Evolutionary conservation across 2,329 filamentous ascomycete genomes (phyloP).

Genomic region (Trichoderma hamatum): DNA sequence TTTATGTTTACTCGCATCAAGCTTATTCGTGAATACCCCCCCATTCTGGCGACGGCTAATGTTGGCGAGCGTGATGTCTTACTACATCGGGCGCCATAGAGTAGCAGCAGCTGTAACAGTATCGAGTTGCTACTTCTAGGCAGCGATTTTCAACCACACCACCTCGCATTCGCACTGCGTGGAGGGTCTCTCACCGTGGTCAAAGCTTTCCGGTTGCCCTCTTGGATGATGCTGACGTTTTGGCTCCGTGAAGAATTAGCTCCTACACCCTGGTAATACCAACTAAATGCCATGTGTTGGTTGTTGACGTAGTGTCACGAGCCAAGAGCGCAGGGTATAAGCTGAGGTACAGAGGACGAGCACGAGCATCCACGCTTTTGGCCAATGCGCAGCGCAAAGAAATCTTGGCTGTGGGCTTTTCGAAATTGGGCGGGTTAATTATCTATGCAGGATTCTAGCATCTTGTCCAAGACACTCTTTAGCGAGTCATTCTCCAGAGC

Average conservation of each 20-base stretch:
- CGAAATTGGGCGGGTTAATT: neutral
- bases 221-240: constrained; percentile 4
- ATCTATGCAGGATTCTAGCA: constrained; percentile 68
- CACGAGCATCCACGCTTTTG: neutral
- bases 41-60: neutral
- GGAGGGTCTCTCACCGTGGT: neutral
- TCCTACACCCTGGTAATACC: neutral
- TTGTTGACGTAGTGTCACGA: neutral
- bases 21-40: no score
- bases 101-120: neutral
- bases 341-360: neutral
- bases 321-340: neutral
- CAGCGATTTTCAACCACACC: neutral
- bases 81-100: neutral
- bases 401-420: neutral
- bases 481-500: constrained; percentile 92
- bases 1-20: neutral
- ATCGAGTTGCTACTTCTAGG: neutral
- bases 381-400: neutral
- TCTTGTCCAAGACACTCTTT: constrained; percentile 85
- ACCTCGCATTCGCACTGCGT: neutral
- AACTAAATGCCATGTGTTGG: neutral
- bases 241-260: neutral
- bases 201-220: neutral
- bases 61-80: neutral